phyloP scores from a whole-genome alignment of 495 filamentous ascomycete genomes.

The Aspergillus diversus region DNA sequence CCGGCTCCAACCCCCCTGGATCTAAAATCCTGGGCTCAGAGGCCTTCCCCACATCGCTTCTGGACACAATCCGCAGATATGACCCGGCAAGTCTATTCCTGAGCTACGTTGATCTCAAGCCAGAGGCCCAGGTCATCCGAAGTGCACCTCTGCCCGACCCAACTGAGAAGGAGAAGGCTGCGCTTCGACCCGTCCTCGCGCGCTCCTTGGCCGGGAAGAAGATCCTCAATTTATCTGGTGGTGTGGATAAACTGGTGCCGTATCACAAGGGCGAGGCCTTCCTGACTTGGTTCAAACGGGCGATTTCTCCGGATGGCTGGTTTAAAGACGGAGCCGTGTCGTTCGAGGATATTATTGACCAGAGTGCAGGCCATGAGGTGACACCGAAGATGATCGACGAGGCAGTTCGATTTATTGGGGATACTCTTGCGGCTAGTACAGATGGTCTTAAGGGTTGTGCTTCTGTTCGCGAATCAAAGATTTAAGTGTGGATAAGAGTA shows the following conservation, averaged over 20 bases:
- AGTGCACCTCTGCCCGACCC: slow-evolving; percentile 49
- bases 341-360: slow-evolving; percentile 75
- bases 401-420: slow-evolving; percentile 66
- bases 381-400: slow-evolving; percentile 73
- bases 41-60: slow-evolving; percentile 71
- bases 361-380: slow-evolving; percentile 73
- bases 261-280: slow-evolving; percentile 71
- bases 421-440: slow-evolving; percentile 40
- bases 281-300: slow-evolving; percentile 68
- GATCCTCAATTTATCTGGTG: slow-evolving; percentile 78
- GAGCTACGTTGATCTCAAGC: slow-evolving; percentile 43
- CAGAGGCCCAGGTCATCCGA: slow-evolving; percentile 33
- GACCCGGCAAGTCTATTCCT: slow-evolving; percentile 76
- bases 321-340: slow-evolving; percentile 60
- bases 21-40: slow-evolving; percentile 70
- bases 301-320: slow-evolving; percentile 55
- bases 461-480: slow-evolving; percentile 46
- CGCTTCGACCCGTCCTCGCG: slow-evolving; percentile 44
- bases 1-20: slow-evolving; percentile 55
- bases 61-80: slow-evolving; percentile 60
- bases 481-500: slow-evolving; percentile 26
- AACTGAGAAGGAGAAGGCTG: slow-evolving; percentile 45
- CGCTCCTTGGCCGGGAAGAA: slow-evolving; percentile 68
- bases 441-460: slow-evolving; percentile 28
- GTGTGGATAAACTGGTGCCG: slow-evolving; percentile 82